These are phyloP conservation scores for Arthroderma sp. DNA, from an alignment of 2,329 filamentous ascomycete species.

Conservation along the genomic window DNA sequence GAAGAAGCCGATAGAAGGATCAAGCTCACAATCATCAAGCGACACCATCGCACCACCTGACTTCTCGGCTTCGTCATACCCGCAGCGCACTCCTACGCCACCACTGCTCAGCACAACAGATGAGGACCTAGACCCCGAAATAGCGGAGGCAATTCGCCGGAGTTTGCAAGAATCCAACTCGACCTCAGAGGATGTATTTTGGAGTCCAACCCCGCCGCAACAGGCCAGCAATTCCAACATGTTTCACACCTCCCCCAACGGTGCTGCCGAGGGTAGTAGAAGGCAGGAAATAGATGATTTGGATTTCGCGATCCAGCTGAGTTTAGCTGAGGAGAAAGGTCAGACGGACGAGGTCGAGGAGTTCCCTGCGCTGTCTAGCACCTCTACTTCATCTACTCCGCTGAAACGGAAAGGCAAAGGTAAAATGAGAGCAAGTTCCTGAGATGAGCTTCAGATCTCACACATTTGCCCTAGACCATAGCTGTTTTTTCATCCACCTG, in stretches of 20 bases:
- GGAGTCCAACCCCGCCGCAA: conserved; percentile 10
- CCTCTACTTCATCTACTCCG: neutral
- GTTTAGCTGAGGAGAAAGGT: conserved; percentile 44
- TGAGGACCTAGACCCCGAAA: conserved; percentile 42
- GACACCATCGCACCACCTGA: conserved; percentile 19
- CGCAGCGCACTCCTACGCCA: conserved; percentile 14
- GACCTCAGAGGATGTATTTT: conserved; percentile 14
- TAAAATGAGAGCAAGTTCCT: neutral
- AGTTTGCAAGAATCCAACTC: conserved; percentile 29
- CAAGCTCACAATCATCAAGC: conserved; percentile 25
- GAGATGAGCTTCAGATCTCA: neutral
- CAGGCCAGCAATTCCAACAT: neutral
- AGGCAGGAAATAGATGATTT: conserved; percentile 43
- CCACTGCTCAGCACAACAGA: conserved; percentile 28
- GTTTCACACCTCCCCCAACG: conserved; percentile 8
- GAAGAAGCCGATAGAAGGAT: conserved; percentile 31
- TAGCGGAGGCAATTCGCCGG: conserved; percentile 50
- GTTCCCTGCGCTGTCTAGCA: conserved; percentile 17
- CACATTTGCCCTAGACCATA: neutral
- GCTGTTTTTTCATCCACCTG: conserved; percentile 5
- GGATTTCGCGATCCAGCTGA: conserved; percentile 49
- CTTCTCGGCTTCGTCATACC: neutral
- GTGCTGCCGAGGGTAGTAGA: conserved; percentile 17
- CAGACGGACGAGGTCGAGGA: conserved; percentile 15
- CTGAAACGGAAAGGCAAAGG: conserved; percentile 6